Conservation (phyloP, 2,329 filamentous ascomycete genomes). For the Alternaria triticina region DNA sequence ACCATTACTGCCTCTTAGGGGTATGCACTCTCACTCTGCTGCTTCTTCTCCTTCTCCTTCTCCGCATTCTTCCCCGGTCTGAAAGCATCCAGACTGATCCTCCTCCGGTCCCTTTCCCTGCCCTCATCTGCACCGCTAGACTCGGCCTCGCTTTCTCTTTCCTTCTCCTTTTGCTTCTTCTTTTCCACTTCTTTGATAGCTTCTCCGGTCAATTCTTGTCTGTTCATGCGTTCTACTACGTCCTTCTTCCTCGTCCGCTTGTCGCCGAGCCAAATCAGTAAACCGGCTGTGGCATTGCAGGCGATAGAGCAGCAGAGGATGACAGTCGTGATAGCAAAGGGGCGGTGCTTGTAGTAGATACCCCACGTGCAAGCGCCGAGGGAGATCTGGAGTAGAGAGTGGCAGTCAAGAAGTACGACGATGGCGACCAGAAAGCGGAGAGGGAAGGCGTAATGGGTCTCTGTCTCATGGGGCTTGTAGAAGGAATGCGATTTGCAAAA, state of each 20-base stretch:
- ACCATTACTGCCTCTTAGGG: neutral
- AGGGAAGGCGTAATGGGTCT: conserved; percentile 81
- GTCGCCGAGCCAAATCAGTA: conserved; percentile 79
- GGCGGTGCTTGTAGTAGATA: conserved; percentile 73
- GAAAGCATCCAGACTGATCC: conserved; percentile 25
- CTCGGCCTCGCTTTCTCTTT: conserved; percentile 35
- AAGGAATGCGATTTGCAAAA: conserved; percentile 85
- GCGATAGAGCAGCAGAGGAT: conserved; percentile 81
- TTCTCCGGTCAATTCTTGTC: conserved; percentile 75
- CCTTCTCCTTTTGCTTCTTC: conserved; percentile 50
- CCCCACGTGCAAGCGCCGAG: conserved; percentile 81
- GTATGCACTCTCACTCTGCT: neutral
- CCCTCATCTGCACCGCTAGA: conserved; percentile 9
- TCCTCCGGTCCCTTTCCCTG: conserved; percentile 24
- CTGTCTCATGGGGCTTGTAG: conserved; percentile 87
- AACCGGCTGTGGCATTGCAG: conserved; percentile 76
- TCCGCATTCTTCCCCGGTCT: conserved; percentile 1
- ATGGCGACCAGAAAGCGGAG: conserved; percentile 75
- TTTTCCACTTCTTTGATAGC: conserved; percentile 65
- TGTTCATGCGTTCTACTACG: conserved; percentile 75
- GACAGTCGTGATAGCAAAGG: conserved; percentile 76
- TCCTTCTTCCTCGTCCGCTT: conserved; percentile 83
- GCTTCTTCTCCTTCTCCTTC: neutral
- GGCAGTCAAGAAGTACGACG: conserved; percentile 78
- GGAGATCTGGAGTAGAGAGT: conserved; percentile 80